Percentiles rank a stretch among this genome's conserved stretches.
phyloP scores from a whole-genome alignment of 2,329 filamentous ascomycete species.

The Herpotrichia juniperi region DNA sequence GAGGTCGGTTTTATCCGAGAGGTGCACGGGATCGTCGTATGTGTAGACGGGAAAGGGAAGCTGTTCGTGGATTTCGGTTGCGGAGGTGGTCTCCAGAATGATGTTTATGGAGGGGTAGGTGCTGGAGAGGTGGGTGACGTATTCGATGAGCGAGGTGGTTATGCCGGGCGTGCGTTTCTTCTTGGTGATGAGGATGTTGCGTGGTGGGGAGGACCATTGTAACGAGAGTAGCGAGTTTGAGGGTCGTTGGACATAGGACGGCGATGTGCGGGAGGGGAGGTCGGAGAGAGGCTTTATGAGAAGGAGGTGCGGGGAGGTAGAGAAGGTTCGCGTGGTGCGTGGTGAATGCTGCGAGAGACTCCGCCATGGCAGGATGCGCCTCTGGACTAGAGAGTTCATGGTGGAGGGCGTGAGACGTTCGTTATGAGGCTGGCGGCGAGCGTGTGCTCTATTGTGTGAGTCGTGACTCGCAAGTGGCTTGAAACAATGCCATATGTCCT shows the following conservation, averaged over 20 bases:
- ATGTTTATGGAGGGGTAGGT: constrained; percentile 84
- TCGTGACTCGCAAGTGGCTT: constrained; percentile 16
- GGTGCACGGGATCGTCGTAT: constrained; percentile 37
- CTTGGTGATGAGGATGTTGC: constrained; percentile 72
- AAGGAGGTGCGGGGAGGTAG: constrained; percentile 25
- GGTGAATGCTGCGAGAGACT: constrained; percentile 2
- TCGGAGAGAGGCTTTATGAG: constrained; percentile 36
- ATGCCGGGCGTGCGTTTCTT: constrained; percentile 66
- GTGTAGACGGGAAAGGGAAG: constrained; percentile 70
- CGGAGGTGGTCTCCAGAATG: constrained; percentile 80
- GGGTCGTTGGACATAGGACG: constrained; percentile 57
- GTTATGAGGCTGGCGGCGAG: not conserved
- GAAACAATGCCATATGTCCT: constrained; percentile 17
- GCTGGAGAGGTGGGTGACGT: constrained; percentile 71
- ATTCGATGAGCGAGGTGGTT: constrained; percentile 63
- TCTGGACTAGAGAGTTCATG: constrained; percentile 27
- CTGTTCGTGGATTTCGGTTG: constrained; percentile 70
- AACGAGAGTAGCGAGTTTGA: constrained; percentile 68
- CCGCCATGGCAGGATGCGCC: constrained; percentile 32
- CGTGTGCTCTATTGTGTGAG: constrained; percentile 6
- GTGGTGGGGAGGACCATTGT: constrained; percentile 70
- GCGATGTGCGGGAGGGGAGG: constrained; percentile 41
- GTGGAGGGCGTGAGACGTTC: not conserved
- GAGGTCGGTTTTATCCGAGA: constrained; percentile 84
- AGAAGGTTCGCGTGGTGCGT: constrained; percentile 28